Base-by-base conservation (phyloP, 495 filamentous ascomycete species). In the Lasiosphaeria hispida region DNA sequence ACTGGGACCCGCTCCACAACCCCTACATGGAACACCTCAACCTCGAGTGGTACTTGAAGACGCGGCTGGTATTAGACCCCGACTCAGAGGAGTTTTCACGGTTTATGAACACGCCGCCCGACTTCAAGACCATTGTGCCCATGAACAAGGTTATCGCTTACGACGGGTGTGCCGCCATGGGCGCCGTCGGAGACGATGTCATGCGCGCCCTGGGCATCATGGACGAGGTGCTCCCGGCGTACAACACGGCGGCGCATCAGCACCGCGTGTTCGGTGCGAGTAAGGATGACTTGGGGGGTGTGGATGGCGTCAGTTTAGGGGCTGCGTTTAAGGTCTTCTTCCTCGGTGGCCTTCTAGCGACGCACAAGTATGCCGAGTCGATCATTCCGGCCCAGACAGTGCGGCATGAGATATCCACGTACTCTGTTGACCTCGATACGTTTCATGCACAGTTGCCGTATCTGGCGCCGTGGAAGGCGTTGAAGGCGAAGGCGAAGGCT, bases 141-240 rank as follows among this genome's bases (percentile, higher is more conserved):
- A 3, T 14, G 10, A 55, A 47, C 49, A 58, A 55, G 50, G 50
- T 53, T 34, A 58, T 64, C 17, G 54, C 50, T 18, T 64, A 64
- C 50, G 62, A 64, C 39, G 52, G 62, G 19, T 64, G 62, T 40
- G 62, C 62, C 6, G 62, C 62, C 35, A 55, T 64, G 38, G 62
- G 62, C 33, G 62, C 62, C 13, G 62, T 64, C 1, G 62, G 62
- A 34, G 62, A 64, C 34, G 62, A 64, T 37, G 57, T 64, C 10
- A 61, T 64, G 62, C 48, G 38, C 10, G 43, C 39, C 6, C 23
- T 64, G 7, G 58, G 45, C 14, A 18, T 63, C 30, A 17, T 63
- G 18, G 39, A 8, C 15, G 15, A 43, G 15, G 36, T 37, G 7
- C 8, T 63, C 2, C 53, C 54, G 7, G 40, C 33, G 4, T 60